A percentile compares a stretch with the other conserved stretches of the same genome.
Evolutionary conservation across 116 monocot species (phyloP).

Genomic region (Dioscorea cayenensis): DNA sequence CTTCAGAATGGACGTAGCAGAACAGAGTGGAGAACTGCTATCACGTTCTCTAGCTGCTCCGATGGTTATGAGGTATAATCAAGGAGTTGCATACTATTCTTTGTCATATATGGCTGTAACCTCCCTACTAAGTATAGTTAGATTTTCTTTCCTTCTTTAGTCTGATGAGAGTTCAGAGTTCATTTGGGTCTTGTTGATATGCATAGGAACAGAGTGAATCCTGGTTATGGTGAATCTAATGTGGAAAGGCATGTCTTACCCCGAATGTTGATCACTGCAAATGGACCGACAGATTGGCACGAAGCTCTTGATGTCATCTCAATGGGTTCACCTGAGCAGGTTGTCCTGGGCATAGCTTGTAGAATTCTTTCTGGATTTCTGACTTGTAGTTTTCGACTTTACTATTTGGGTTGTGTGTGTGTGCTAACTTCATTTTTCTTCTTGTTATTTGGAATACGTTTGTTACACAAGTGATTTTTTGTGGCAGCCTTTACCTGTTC

Average conservation of each 20-base stretch:
- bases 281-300: conserved; percentile 83
- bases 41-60: conserved; percentile 50
- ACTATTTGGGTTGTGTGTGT: background rate
- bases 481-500: too few relatives aligned
- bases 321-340: conserved; percentile 86
- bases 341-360: conserved; percentile 11
- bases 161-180: background rate
- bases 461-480: too few relatives aligned
- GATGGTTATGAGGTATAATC: conserved; percentile 50
- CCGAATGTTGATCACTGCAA: conserved; percentile 34
- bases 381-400: background rate
- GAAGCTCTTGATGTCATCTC: conserved; percentile 90
- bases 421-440: too few relatives aligned
- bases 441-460: too few relatives aligned
- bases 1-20: conserved; percentile 75
- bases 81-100: background rate
- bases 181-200: background rate
- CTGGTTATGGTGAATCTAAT: conserved; percentile 41
- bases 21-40: conserved; percentile 86
- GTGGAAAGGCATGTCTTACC: conserved; percentile 55
- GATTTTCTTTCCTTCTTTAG: background rate
- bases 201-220: conserved; percentile 42
- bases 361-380: background rate
- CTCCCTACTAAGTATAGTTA: background rate
- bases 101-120: background rate